Evolutionary conservation across 2,329 filamentous ascomycete species (phyloP), one percentile per base, ranked within the genome.

Genomic region (Lachnellula arida): DNA sequence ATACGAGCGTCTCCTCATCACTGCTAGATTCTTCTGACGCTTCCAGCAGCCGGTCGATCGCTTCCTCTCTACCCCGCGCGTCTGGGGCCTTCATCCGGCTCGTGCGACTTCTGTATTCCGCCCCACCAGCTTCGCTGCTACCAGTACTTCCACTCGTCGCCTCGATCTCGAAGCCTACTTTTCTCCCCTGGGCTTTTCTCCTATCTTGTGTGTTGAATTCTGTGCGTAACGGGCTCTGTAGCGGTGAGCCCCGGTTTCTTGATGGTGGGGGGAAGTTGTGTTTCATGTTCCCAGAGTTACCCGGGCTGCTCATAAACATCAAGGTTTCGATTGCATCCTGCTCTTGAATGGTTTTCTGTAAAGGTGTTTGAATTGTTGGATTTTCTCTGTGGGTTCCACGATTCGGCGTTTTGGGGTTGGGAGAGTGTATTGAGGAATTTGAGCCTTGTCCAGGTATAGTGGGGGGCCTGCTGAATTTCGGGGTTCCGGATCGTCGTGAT

Each of bases 301-400:
- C 86, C 0, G 88, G 88, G 60, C 86, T 89, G 66, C 88, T 91
- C 84, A 94, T 88, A 67, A 92, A 91, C 25, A 93, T 76, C 23
- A 94, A 73, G 0, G 88, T 87, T 67, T 92, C 89, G 47, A 93
- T 84, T 5, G 89, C 89, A 65, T 93, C 89, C 66, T 91, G 88
- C 67, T 94, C 89, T 51, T 88, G 81, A 8, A 81, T 75, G 22
- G 84, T 84, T 60, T 89, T 86, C 54, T 85, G 86, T 0, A 86
- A 62, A 25, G 68, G 85, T 32, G 87, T 88, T 58, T 85, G 84
- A 4, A 88, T 73, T 15, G 55, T 22, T 11, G 47, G 34, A 42
- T 59, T 60, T 9, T 63, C 61, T 57, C 57, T 60, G 17, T 58
- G 57, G n/a, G 63, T 56, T 28, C 54, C 51, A 11, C 55, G 59